A percentile compares a stretch with the other conserved stretches of the same genome.
phyloP scores from a whole-genome alignment of 2,329 filamentous ascomycete genomes.

The Triangularia verruculosa region DNA sequence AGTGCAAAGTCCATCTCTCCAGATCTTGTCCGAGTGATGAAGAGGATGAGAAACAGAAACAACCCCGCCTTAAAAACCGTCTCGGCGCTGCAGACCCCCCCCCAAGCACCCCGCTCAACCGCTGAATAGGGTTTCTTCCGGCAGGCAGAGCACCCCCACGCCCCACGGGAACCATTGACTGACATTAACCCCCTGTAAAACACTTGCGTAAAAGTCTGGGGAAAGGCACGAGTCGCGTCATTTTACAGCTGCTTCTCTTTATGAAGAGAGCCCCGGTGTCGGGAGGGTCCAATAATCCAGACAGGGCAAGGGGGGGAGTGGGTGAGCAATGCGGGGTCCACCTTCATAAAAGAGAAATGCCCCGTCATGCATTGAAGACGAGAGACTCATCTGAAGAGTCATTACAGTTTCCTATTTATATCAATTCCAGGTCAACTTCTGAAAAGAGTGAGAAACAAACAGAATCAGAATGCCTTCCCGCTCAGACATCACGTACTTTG shows the following conservation, averaged over 20 bases:
- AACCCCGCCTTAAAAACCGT: neutral
- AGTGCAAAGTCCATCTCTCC: too few species aligned
- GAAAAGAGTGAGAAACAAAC: neutral
- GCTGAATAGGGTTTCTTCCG: neutral
- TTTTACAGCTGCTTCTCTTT: conserved; percentile 11
- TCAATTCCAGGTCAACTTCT: neutral
- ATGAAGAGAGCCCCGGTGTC: conserved; percentile 16
- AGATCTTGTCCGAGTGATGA: too few species aligned
- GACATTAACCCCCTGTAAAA: conserved; percentile 17
- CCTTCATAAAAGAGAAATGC: conserved; percentile 6
- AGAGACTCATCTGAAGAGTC: neutral
- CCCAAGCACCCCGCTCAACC: conserved; percentile 17
- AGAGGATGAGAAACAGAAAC: neutral
- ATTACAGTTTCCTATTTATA: neutral
- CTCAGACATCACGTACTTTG: conserved; percentile 79
- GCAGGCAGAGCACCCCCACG: conserved; percentile 10
- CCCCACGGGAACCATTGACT: neutral
- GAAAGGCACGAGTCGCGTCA: conserved; percentile 24
- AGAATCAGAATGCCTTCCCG: conserved; percentile 61
- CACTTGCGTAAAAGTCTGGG: conserved; percentile 23
- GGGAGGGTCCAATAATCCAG: neutral
- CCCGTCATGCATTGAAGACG: conserved; percentile 2
- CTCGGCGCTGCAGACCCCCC: conserved; percentile 10
- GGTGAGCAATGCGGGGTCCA: conserved; percentile 15
- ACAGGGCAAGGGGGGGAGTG: neutral